Percentiles rank a stretch among this genome's conserved stretches.
phyloP scores from a whole-genome alignment of 768 basidiomycete genomes.

The Coprinopsis strossmayeri region DNA sequence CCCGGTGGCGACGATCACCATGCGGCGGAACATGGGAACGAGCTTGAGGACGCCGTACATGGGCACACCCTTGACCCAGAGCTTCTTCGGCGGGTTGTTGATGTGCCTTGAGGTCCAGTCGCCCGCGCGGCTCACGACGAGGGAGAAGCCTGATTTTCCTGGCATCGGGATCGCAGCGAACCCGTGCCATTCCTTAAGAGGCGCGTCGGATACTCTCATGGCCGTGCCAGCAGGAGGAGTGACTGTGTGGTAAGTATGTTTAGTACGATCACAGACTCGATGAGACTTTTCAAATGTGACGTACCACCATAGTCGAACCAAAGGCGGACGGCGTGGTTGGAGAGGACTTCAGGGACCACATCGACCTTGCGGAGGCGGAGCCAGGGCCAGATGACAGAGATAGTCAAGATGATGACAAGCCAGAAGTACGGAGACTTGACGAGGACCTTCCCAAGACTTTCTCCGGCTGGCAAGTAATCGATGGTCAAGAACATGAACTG shows the following conservation, averaged over 20 bases:
- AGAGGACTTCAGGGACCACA: constrained; percentile 44
- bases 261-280: constrained; percentile 9
- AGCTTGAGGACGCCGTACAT: constrained; percentile 44
- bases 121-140: constrained; percentile 49
- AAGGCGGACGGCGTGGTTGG: constrained; percentile 46
- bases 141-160: constrained; percentile 37
- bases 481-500: constrained; percentile 14
- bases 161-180: constrained; percentile 37
- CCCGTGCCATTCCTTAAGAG: constrained; percentile 44
- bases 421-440: constrained; percentile 43
- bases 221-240: constrained; percentile 13
- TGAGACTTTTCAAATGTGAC: constrained; percentile 26
- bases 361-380: constrained; percentile 39
- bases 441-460: constrained; percentile 34
- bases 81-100: constrained; percentile 38
- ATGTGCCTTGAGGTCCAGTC: constrained; percentile 51
- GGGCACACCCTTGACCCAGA: constrained; percentile 51
- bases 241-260: background rate
- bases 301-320: constrained; percentile 44
- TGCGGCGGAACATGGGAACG: constrained; percentile 40
- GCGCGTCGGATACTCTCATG: constrained; percentile 23
- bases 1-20: constrained; percentile 50
- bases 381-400: constrained; percentile 45
- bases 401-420: constrained; percentile 27
- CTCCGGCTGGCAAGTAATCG: constrained; percentile 26